phyloP scores from a whole-genome alignment of 495 filamentous ascomycete species.

The Lichenothelia convexa region DNA sequence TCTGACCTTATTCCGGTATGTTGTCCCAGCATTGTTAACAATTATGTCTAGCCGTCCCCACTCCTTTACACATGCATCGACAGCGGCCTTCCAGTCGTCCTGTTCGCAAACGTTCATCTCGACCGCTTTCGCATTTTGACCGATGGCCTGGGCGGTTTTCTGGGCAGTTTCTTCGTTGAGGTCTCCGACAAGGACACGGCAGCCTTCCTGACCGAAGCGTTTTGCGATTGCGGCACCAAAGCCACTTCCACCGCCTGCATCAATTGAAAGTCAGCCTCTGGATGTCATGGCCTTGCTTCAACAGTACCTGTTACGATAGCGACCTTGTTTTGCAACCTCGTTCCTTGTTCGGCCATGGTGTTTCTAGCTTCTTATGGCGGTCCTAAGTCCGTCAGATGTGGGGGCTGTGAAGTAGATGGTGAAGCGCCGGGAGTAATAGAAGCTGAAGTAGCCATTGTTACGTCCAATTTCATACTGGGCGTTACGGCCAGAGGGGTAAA shows the following conservation, averaged over 20 bases:
- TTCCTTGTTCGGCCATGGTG: neutral
- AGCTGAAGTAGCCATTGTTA: too few relatives aligned
- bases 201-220: slow-evolving; percentile 2
- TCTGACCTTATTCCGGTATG: slow-evolving; percentile 54
- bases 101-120: slow-evolving; percentile 3
- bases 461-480: too few relatives aligned
- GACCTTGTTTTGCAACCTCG: slow-evolving; percentile 11
- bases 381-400: too few relatives aligned
- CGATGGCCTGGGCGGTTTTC: neutral
- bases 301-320: slow-evolving; percentile 13
- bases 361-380: too few relatives aligned
- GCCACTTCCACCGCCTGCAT: slow-evolving; percentile 3
- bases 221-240: slow-evolving; percentile 3
- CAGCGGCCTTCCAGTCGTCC: slow-evolving; percentile 3
- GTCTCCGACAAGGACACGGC: slow-evolving; percentile 4
- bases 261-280: slow-evolving; percentile 4
- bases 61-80: neutral
- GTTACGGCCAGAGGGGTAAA: too few relatives aligned
- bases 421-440: too few relatives aligned
- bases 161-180: slow-evolving; percentile 2
- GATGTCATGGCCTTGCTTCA: too few relatives aligned
- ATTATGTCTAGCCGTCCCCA: slow-evolving; percentile 18
- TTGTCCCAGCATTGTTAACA: slow-evolving; percentile 49
- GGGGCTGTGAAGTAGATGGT: too few relatives aligned
- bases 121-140: neutral